Base-by-base conservation (phyloP, 371 early-diverging fungal species). In the Blyttiomyces sp. region DNA sequence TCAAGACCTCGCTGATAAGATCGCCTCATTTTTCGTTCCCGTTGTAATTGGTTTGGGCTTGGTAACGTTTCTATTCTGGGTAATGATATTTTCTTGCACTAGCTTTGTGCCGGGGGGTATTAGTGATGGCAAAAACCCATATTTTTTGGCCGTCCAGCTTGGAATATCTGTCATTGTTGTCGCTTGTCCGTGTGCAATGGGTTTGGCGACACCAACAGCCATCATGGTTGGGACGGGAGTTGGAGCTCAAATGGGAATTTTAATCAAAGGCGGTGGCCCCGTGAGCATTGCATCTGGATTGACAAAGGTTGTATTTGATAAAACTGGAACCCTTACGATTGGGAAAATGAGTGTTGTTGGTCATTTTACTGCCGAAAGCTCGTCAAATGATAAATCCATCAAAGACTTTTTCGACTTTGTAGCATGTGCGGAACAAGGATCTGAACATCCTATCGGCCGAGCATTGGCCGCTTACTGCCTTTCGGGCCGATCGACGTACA, bases 161-260 rank as follows among this genome's bases (percentile, higher is more conserved):
- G 59, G 91, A 27, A 95, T 96, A 42, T 89, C 94, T 9, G 96
- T 96, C 5, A 87, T 96, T 28, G 94, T 96, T 13, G 95, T 97
- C 0, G 95, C 97, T 19, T 97, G 98, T 61, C 98, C 97, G 21
- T 97, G 98, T 73, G 94, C 98, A 1, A 74, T 97, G 16, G 97
- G 98, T 1, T 79, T 97, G 36, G 90, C 95, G 35, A 94, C 93
- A 0, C 98, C 98, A 13, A 97, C 98, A 0, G 98, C 97, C 0
- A 93, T 98, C 33, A 96, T 97, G 97, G 96, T 96, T 3, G 97
- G 97, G 23, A 95, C 95, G 0, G 97, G 98, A 21, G 86, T 96
- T 1, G 95, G 94, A 26, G 98, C 97, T 7, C 84, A 93, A 68
- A 72, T 86, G 31, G 94, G 93, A 24, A 92, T 94, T 21, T 64